Evolutionary conservation across 2,329 filamentous ascomycete genomes (phyloP).

Genomic region (Ilyonectria robusta): DNA sequence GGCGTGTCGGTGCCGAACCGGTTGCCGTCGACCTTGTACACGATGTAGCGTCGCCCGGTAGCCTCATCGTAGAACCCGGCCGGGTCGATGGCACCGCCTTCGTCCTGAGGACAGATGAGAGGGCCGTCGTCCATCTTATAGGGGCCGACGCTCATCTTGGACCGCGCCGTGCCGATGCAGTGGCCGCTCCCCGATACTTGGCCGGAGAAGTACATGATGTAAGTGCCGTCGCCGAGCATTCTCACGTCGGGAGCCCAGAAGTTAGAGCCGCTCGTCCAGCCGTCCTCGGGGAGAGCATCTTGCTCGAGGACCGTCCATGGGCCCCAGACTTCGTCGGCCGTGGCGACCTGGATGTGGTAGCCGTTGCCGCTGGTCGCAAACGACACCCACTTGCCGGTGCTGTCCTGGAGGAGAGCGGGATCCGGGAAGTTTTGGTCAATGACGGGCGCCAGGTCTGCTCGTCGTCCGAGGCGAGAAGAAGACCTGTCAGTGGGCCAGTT

Average conservation of each 20-base stretch:
- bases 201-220: constrained; percentile 73
- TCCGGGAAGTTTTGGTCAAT: constrained; percentile 65
- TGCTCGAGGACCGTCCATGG: constrained; percentile 63
- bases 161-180: constrained; percentile 71
- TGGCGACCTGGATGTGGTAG: constrained; percentile 68
- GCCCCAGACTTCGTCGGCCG: constrained; percentile 61
- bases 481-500: constrained; percentile 13
- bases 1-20: constrained; percentile 66
- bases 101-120: constrained; percentile 65
- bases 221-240: constrained; percentile 63
- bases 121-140: constrained; percentile 64
- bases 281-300: constrained; percentile 68
- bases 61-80: constrained; percentile 70
- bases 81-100: constrained; percentile 75
- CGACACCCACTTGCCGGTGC: constrained; percentile 68
- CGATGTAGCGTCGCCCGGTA: constrained; percentile 67
- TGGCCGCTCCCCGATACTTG: constrained; percentile 61
- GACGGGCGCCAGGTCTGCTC: constrained; percentile 32
- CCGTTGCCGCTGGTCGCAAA: constrained; percentile 69
- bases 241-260: constrained; percentile 76
- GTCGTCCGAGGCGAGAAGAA: neutral
- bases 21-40: constrained; percentile 79
- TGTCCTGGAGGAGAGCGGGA: constrained; percentile 64
- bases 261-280: constrained; percentile 68
- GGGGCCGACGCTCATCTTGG: constrained; percentile 63